A percentile compares a stretch with the other conserved stretches of the same genome.
These are phyloP conservation scores for Ceratobasidium sp. DNA, from an alignment of 1,284 basidiomycete genomes.

Conservation along the genomic window DNA sequence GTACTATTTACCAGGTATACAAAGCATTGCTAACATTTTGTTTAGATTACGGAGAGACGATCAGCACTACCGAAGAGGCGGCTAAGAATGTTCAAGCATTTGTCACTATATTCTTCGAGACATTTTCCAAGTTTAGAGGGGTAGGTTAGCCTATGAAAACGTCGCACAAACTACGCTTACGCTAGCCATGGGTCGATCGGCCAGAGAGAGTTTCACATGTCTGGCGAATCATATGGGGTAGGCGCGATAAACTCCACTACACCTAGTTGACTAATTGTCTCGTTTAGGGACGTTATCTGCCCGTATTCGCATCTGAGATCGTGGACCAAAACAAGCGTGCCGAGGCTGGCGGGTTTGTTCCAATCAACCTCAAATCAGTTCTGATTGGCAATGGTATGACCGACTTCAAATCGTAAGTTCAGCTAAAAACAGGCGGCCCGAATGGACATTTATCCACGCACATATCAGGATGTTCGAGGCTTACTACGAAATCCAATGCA, in stretches of 20 bases:
- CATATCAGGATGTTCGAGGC: conserved; percentile 53
- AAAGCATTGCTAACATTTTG: no score
- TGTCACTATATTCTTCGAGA: conserved; percentile 80
- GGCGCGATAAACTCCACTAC: conserved; percentile 55
- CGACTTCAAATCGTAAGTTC: conserved; percentile 53
- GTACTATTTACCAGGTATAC: not conserved
- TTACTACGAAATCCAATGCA: conserved; percentile 60
- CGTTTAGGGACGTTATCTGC: conserved; percentile 76
- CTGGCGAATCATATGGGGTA: conserved; percentile 79
- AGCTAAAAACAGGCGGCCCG: not conserved
- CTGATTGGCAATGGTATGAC: conserved; percentile 80
- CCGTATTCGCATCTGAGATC: conserved; percentile 83
- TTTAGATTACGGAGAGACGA: conserved; percentile 74
- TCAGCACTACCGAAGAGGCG: conserved; percentile 79
- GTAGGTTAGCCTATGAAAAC: not conserved
- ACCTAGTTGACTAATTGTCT: not conserved
- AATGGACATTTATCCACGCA: not conserved
- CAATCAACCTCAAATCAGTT: conserved; percentile 83
- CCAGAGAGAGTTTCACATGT: conserved; percentile 71
- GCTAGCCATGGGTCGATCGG: not conserved
- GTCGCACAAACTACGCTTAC: conserved; percentile 66
- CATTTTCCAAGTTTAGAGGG: conserved; percentile 63
- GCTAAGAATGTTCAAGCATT: conserved; percentile 80
- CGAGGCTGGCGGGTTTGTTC: conserved; percentile 71
- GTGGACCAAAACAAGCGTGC: conserved; percentile 81